Percentiles rank a stretch among this genome's conserved stretches.
These are phyloP conservation scores for Pseudocercospora vitis DNA, from an alignment of 2,329 filamentous ascomycete species.

Conservation along the genomic window DNA sequence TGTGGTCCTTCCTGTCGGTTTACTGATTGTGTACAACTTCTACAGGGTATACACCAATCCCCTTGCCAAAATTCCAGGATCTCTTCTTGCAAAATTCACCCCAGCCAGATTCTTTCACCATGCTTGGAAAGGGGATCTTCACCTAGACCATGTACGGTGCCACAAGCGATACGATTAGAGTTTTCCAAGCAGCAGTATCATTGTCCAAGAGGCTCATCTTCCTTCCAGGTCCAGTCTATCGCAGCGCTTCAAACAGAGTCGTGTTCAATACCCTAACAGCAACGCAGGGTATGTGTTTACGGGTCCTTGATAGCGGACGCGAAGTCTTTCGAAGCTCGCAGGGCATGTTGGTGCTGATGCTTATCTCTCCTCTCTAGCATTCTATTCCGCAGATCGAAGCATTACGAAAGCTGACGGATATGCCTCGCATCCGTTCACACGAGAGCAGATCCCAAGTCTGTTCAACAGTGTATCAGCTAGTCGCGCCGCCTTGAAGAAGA, in stretches of 20 bases:
- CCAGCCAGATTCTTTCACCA: neutral
- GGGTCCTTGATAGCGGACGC: too few relatives aligned
- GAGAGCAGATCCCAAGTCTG: neutral
- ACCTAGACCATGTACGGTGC: conserved; percentile 1
- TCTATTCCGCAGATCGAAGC: neutral
- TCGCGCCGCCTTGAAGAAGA: neutral
- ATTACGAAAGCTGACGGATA: neutral
- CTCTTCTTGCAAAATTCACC: neutral
- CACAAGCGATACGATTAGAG: neutral
- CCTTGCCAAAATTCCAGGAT: conserved; percentile 2
- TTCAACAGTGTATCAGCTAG: neutral
- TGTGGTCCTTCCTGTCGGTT: too few relatives aligned
- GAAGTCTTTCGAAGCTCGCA: too few relatives aligned
- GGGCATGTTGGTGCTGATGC: too few relatives aligned
- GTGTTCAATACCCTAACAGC: conserved; percentile 1
- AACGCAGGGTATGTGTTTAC: neutral
- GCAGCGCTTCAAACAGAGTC: neutral
- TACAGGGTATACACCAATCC: neutral
- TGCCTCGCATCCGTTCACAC: neutral
- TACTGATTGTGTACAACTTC: too few relatives aligned
- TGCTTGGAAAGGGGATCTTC: conserved; percentile 4
- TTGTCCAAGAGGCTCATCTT: neutral
- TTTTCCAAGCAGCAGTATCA: neutral
- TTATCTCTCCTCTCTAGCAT: too few relatives aligned
- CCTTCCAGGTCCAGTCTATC: neutral